Evolutionary conservation across 2,329 filamentous ascomycete genomes (phyloP), one percentile per base, ranked within the genome.

Genomic region (Neonectria hederae): DNA sequence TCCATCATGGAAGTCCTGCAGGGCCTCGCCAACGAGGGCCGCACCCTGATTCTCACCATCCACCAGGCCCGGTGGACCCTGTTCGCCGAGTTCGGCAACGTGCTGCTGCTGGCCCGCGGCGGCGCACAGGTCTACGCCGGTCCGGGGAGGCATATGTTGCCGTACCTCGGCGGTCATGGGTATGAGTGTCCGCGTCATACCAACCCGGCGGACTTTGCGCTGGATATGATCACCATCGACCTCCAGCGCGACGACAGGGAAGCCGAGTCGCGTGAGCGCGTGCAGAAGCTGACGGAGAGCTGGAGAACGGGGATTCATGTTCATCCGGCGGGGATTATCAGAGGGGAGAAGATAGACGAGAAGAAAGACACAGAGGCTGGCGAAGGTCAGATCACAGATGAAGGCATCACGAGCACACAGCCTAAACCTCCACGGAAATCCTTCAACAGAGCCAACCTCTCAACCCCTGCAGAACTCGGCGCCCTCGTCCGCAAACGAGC

Each of bases 141-240:
- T 0, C 79, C 84, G 2, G 89, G 88, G 0, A 78, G 75, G 5
- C 80, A 85, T 1, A 92, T 94, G 89, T 80, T 93, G 0, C 74
- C 81, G 0, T 89, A 93, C 74, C 91, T 94, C 63, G 77, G 79
- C 0, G 75, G 74, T 0, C 80, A 89, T 21, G 90, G 90, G 0
- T 86, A 88, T 66, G 80, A 87, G 13, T 94, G 91, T 71, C 90
- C 90, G 0, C 81, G 83, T 14, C 87, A 90, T 62, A 91, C 90
- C 1, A 94, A 94, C 66, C 91, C 92, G 1, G 91, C 92, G 0
- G 92, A 94, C 74, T 94, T 92, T 75, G 90, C 90, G 0, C 83
- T 94, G 8, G 91, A 94, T 70, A 83, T 93, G 54, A 92, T 94
- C 55, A 94, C 91, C 0, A 86, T 94, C 24, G 90, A 94, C 70